phyloP scores from a whole-genome alignment of 345 rosid genomes.

The Theobroma cacao region DNA sequence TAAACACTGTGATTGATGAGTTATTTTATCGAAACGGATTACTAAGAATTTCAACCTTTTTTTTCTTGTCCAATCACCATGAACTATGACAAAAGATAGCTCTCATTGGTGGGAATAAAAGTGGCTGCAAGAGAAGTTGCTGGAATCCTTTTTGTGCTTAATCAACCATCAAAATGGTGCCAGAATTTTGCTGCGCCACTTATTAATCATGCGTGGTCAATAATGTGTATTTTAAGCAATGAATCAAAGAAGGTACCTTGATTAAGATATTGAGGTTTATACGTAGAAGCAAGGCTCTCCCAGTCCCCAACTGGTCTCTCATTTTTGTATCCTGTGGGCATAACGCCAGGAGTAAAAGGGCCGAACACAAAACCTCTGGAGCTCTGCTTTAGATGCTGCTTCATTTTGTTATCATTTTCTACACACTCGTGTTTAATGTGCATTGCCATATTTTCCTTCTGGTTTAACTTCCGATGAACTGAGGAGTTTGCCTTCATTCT shows the following conservation, averaged over 20 bases:
- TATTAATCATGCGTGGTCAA: neutral
- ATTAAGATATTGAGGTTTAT: conserved; percentile 57
- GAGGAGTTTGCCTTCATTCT: conserved; percentile 37
- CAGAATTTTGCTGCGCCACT: neutral
- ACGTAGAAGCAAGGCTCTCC: conserved; percentile 50
- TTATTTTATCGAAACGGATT: neutral
- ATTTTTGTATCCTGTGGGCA: conserved; percentile 26
- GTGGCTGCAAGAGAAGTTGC: neutral
- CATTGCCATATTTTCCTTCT: conserved; percentile 26
- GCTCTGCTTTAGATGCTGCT: conserved; percentile 26
- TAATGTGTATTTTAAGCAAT: neutral
- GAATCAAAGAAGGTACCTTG: conserved; percentile 43
- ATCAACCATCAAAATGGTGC: neutral
- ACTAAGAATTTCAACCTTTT: neutral
- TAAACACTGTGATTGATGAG: neutral
- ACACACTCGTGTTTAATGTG: conserved; percentile 18
- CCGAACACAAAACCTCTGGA: conserved; percentile 49
- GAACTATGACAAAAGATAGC: neutral
- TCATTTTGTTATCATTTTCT: conserved; percentile 17
- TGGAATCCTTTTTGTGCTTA: neutral
- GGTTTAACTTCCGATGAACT: conserved; percentile 24
- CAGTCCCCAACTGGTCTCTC: conserved; percentile 33
- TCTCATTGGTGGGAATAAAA: neutral
- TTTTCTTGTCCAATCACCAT: neutral
- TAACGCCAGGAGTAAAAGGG: conserved; percentile 45